Percentiles rank a stretch among this genome's conserved stretches.
Evolutionary conservation across 805 yeast species (phyloP).

Genomic region (Pichia paraexigua): DNA sequence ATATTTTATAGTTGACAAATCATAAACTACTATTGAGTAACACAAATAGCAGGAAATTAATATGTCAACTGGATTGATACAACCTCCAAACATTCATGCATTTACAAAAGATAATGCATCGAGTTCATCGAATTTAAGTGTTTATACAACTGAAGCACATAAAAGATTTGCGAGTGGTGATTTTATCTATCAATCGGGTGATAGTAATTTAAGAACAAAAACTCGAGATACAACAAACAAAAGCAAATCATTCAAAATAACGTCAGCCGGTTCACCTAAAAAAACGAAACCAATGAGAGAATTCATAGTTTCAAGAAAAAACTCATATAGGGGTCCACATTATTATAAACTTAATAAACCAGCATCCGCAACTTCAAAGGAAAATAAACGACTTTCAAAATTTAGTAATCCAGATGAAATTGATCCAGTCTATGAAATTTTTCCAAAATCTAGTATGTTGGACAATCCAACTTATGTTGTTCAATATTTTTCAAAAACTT

Average conservation of each 20-base stretch:
- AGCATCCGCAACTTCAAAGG: constrained; percentile 1
- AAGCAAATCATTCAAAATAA: not conserved
- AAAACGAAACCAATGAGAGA: not conserved
- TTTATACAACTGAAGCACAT: constrained; percentile 5
- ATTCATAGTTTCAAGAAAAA: constrained; percentile 9
- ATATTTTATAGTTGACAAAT: not conserved
- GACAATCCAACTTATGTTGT: constrained; percentile 13
- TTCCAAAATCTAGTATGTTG: constrained; percentile 1
- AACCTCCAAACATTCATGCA: constrained; percentile 1
- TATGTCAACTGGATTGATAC: constrained; percentile 3
- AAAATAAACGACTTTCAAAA: not conserved
- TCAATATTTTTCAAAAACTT: constrained; percentile 10
- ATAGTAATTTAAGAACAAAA: not conserved
- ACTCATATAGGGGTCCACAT: constrained; percentile 3
- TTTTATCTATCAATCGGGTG: constrained; percentile 1
- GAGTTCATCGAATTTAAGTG: constrained; percentile 1
- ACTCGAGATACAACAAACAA: not conserved
- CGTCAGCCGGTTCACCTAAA: not conserved
- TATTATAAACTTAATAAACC: constrained; percentile 3
- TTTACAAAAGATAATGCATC: not conserved
- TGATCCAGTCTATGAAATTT: constrained; percentile 8
- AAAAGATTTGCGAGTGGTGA: constrained; percentile 3
- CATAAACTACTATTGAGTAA: not conserved
- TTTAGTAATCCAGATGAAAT: constrained; percentile 5
- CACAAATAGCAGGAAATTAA: not conserved